Evolutionary conservation across 495 filamentous ascomycete genomes (phyloP).

Genomic region (Xanthoparmelia taractica): DNA sequence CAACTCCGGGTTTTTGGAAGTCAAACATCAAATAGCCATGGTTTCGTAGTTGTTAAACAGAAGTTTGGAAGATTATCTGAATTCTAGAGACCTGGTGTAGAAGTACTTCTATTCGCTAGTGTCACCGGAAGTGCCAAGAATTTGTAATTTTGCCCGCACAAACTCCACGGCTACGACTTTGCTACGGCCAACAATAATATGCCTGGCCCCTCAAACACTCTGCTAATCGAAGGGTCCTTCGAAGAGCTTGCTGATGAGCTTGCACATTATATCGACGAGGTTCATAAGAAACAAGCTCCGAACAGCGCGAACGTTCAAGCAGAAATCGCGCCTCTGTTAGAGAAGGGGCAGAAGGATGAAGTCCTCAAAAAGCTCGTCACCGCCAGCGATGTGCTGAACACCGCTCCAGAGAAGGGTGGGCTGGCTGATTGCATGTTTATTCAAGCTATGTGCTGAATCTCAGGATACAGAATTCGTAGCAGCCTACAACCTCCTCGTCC

Average conservation of each 20-base stretch:
- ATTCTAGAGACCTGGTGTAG: too few relatives aligned
- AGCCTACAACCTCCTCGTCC: slow-evolving; percentile 91
- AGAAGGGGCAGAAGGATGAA: slow-evolving; percentile 71
- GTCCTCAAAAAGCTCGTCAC: slow-evolving; percentile 80
- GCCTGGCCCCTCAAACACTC: slow-evolving; percentile 48
- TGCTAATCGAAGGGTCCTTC: slow-evolving; percentile 88
- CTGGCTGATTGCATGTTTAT: neutral
- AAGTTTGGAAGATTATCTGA: too few relatives aligned
- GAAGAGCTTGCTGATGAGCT: slow-evolving; percentile 84
- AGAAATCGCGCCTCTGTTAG: slow-evolving; percentile 65
- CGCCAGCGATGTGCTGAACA: slow-evolving; percentile 61
- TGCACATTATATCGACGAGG: slow-evolving; percentile 68
- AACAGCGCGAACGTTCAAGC: slow-evolving; percentile 52
- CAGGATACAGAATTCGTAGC: slow-evolving; percentile 66
- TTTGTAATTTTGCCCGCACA: slow-evolving; percentile 16
- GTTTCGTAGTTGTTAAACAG: too few relatives aligned
- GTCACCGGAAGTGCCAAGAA: neutral
- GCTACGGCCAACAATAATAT: slow-evolving; percentile 30
- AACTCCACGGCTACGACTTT: slow-evolving; percentile 2
- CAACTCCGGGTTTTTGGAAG: neutral
- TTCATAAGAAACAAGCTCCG: slow-evolving; percentile 46
- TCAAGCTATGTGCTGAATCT: neutral
- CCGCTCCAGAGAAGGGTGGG: slow-evolving; percentile 78
- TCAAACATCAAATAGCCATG: neutral
- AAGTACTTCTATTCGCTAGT: neutral